Evolutionary conservation across 2,329 filamentous ascomycete genomes (phyloP).

Genomic region (Fusarium secorum): DNA sequence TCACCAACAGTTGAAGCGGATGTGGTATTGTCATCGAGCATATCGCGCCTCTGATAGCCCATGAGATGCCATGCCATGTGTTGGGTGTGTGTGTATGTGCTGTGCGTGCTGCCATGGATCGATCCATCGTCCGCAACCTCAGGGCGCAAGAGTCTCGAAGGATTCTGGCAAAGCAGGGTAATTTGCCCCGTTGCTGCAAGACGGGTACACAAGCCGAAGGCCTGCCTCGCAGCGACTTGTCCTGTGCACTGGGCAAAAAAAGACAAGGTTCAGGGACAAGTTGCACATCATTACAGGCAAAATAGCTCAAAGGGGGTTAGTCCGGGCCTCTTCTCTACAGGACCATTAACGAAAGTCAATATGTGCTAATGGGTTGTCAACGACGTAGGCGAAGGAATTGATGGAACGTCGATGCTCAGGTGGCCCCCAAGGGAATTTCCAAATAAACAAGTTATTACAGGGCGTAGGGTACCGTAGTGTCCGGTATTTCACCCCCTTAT

Average conservation of each 20-base stretch:
- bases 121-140: slow-evolving; percentile 1
- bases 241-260: slow-evolving; percentile 8
- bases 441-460: slow-evolving; percentile 3
- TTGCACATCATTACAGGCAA: slow-evolving; percentile 24
- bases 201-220: slow-evolving; percentile 25
- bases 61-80: background rate
- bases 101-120: background rate
- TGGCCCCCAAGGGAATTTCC: slow-evolving; percentile 13
- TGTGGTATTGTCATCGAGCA: slow-evolving; percentile 18
- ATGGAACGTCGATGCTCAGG: slow-evolving; percentile 11
- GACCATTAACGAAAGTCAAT: background rate
- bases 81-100: background rate
- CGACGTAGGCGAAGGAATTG: slow-evolving; percentile 1
- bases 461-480: background rate
- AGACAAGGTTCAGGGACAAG: slow-evolving; percentile 1
- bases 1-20: background rate
- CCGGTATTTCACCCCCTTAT: background rate
- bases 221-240: slow-evolving; percentile 9
- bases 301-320: slow-evolving; percentile 5
- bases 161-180: slow-evolving; percentile 28
- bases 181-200: slow-evolving; percentile 18
- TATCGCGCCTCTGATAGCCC: background rate
- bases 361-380: background rate
- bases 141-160: slow-evolving; percentile 17
- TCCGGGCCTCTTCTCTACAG: background rate